Evolutionary conservation across 352 stramenopile genomes (phyloP).

Genomic region (Pythium aphanidermatum): DNA sequence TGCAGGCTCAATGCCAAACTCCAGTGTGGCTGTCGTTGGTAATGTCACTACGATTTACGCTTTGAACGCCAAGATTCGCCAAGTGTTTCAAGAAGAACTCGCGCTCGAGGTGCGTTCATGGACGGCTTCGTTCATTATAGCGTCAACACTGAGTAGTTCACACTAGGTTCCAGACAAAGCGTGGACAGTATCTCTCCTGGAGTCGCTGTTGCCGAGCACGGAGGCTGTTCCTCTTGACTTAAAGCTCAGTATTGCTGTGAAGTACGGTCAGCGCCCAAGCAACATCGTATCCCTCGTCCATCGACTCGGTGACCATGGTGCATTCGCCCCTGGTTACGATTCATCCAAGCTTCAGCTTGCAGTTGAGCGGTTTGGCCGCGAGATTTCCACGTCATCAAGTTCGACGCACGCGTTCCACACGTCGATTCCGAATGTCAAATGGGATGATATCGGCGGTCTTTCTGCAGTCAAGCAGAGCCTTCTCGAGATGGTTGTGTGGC

Average conservation of each 20-base stretch:
- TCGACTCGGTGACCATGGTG: constrained; percentile 19
- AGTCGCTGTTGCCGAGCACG: constrained; percentile 29
- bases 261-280: constrained; percentile 74
- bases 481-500: constrained; percentile 84
- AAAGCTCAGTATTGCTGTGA: constrained; percentile 51
- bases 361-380: constrained; percentile 37
- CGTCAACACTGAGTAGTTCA: background rate
- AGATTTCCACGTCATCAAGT: constrained; percentile 33
- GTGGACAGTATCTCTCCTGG: constrained; percentile 45
- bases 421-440: constrained; percentile 55
- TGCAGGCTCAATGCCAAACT: constrained; percentile 22
- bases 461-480: constrained; percentile 67
- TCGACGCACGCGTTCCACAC: constrained; percentile 30
- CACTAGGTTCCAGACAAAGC: constrained; percentile 47
- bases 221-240: constrained; percentile 36
- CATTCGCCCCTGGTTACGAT: background rate
- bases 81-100: constrained; percentile 76
- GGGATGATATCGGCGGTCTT: constrained; percentile 71
- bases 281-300: constrained; percentile 55
- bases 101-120: constrained; percentile 42
- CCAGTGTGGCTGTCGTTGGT: constrained; percentile 52
- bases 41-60: constrained; percentile 45
- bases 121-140: background rate
- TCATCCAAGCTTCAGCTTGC: constrained; percentile 26
- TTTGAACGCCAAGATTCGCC: constrained; percentile 58